Base-by-base conservation (phyloP, 495 filamentous ascomycete genomes). In the Filosporella fistucella region DNA sequence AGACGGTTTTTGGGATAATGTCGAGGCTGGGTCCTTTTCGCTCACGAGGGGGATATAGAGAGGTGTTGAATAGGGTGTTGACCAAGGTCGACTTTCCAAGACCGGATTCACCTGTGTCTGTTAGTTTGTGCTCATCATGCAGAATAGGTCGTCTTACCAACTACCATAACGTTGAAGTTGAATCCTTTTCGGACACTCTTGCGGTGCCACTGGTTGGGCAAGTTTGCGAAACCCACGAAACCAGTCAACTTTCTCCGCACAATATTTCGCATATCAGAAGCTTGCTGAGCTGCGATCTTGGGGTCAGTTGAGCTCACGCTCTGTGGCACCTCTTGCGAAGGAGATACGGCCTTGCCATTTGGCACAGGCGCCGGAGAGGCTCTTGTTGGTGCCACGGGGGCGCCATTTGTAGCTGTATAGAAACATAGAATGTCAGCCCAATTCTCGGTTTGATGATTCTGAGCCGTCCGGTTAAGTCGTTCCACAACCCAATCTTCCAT, bases 161-260 rank as follows among this genome's bases (percentile, higher is more conserved):
- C 93, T 68, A 98, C 93, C 93, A 98, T 98, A 49, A 97, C 93
- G 64, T 98, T 98, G 78, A 98, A 98, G 79, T 97, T 98, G 82
- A 98, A 98, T 49, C 93, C 93, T 69, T 98, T 98, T 63, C 93
- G 86, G 60, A 98, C 94, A 79, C 91, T 96, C 85, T 98, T 98
- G 69, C 93, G 90, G 76, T 98, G 93, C 94, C 94, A 98, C 71
- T 98, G 93, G 71, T 98, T 98, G 35, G 93, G 93, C 69, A 98
- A 74, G 65, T 98, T 98, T 65, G 93, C 93, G 66, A 98, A 98
- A 46, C 93, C 93, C 59, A 98, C 93, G 62, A 96, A 98, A 51
- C 93, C 93, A 36, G 93, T 97, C 61, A 98, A 71, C 80, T 98
- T 98, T 69, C 94, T 80, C 66, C 94, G 88, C 49, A 98, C 93